Base-by-base conservation (phyloP, 352 stramenopile species). In the Pythium graminicola region DNA sequence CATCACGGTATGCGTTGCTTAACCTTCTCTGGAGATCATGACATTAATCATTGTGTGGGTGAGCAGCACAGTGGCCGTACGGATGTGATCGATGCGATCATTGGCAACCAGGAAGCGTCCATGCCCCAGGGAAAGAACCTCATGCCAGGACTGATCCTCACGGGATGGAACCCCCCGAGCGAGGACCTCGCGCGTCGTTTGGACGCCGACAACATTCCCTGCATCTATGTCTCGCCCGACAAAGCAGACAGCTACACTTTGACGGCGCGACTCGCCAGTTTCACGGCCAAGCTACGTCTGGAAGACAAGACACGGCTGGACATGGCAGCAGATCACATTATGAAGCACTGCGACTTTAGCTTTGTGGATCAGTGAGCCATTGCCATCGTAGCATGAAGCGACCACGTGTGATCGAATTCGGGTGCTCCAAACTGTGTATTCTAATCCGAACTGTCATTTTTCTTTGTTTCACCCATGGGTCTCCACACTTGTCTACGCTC, bases 211-310 rank as follows among this genome's bases (percentile, higher is more conserved):
- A 89, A 84, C 52, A 93, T 91, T 51, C 82, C 82, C 43, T 93
- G 82, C 65, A 93, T 93, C 50, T 93, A 93, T 60, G 80, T 91
- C 26, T 81, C 82, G 14, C 82, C 82, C 3, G 71, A 85, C 44
- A 85, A 83, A 56, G 81, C 80, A 33, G 82, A 93, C 65, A 93
- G 82, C 75, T 93, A 91, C 72, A 90, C 78, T 39, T 72, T 93
- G 33, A 91, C 80, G 41, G 81, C 82, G 26, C 74, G 71, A n/a
- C 64, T 93, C 44, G 64, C 82, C 14, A 67, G 80, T 42, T 93
- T 93, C 63, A 91, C 80, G 39, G 82, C 82, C 53, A 93, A 93
- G 57, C 68, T 91, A 24, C 81, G 80, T 49, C 74, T 68, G 13
- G 77, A 93, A 42, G 82, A 93, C 62, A 69, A 72, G 9, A 67